Conservation (phyloP, 208 protist genomes). For the Tritrichomonas musculus region DNA sequence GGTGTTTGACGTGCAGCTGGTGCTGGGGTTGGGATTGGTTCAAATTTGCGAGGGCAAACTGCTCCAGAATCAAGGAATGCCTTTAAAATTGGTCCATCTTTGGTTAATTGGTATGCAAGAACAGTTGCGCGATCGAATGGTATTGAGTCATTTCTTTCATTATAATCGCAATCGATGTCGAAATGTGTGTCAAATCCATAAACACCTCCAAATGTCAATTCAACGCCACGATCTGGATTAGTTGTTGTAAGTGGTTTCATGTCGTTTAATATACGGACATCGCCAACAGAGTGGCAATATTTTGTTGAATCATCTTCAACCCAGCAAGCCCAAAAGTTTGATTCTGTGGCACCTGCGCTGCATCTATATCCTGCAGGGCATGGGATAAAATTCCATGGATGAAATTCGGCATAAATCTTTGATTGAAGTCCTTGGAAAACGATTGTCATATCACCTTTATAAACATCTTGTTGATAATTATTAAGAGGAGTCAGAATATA, state of each 20-base stretch:
- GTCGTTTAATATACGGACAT: too few relatives aligned
- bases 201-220: background rate
- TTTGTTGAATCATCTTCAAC: background rate
- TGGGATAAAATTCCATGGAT: background rate
- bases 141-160: background rate
- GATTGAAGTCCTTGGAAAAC: too few relatives aligned
- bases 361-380: background rate
- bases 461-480: background rate
- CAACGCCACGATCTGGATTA: background rate
- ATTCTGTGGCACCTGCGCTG: background rate
- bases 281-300: background rate
- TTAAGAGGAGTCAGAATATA: background rate
- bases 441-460: too few relatives aligned
- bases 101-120: background rate
- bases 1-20: background rate
- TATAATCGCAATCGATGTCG: background rate
- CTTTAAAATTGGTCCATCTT: background rate
- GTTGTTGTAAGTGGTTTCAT: too few relatives aligned
- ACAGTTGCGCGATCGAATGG: background rate
- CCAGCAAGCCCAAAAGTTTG: background rate
- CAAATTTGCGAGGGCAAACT: background rate
- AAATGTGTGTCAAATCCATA: too few relatives aligned
- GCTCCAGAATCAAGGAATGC: background rate
- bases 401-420: background rate
- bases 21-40: background rate